Evolutionary conservation across 495 filamentous ascomycete genomes (phyloP), one percentile per base, ranked within the genome.

Genomic region (Penicillium daleae): DNA sequence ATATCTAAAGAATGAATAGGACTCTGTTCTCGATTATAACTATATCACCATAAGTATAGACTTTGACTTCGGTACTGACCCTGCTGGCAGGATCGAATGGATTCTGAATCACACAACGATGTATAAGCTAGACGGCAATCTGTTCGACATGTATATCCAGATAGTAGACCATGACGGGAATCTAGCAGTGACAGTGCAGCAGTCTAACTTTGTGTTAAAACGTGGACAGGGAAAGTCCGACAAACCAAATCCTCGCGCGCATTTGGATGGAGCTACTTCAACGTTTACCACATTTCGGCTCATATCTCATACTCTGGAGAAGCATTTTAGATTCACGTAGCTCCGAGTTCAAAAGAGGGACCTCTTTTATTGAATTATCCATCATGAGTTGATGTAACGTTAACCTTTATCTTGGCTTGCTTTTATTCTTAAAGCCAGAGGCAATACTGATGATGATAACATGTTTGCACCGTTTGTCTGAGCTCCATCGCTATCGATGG

Each of bases 391-490:
- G 21, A 7, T 6, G 6, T 12, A 13, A 22, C 8, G 19, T 46
- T 9, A 12, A 24, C n/a, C n/a, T 9, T 3, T 3, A 31, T 31
- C 29, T 31, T 7, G 29, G 29, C 29, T 31, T 31, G 7, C 29
- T n/a, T n/a, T n/a, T n/a, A n/a, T n/a, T n/a, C n/a, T n/a, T n/a
- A n/a, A n/a, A n/a, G n/a, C n/a, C n/a, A n/a, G n/a, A n/a, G n/a
- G n/a, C n/a, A n/a, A n/a, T n/a, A n/a, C n/a, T n/a, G n/a, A n/a
- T n/a, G n/a, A n/a, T n/a, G n/a, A n/a, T n/a, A n/a, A n/a, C n/a
- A 69, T 64, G 66, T 75, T 71, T 73, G 68, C 39, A 51, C 1
- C 19, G 59, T 72, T 72, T 69, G 70, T 32, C n/a, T 27, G 15
- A 54, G 51, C 51, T 54, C 31, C 29, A 35, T 31, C 27, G 2